Evolutionary conservation across 1,284 basidiomycete genomes (phyloP).

Genomic region (Leccinum pachyderme): DNA sequence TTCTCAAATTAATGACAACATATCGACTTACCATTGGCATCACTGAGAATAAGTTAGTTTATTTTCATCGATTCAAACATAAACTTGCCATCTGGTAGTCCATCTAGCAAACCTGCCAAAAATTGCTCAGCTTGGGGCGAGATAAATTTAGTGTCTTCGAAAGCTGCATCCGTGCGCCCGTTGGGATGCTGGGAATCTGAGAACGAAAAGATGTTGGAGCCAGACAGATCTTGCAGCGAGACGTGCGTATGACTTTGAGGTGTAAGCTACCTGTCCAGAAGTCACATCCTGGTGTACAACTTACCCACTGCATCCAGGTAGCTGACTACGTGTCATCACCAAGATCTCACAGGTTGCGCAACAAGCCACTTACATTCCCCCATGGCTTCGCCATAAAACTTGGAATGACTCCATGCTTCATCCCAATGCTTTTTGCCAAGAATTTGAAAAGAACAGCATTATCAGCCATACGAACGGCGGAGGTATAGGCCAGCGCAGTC

Average conservation of each 20-base stretch:
- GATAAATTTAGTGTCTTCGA: slow-evolving; percentile 80
- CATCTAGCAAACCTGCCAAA: slow-evolving; percentile 86
- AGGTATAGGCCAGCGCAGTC: slow-evolving; percentile 90
- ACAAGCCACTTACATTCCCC: slow-evolving; percentile 64
- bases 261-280: slow-evolving; percentile 4
- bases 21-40: slow-evolving; percentile 53
- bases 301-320: slow-evolving; percentile 89
- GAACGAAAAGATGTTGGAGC: slow-evolving; percentile 80
- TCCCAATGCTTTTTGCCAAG: slow-evolving; percentile 87
- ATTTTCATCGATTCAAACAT: neutral
- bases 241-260: slow-evolving; percentile 85
- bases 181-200: slow-evolving; percentile 39
- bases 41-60: slow-evolving; percentile 38
- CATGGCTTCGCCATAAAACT: slow-evolving; percentile 99
- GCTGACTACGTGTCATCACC: slow-evolving; percentile 41
- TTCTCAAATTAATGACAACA: neutral
- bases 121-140: slow-evolving; percentile 89
- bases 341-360: neutral
- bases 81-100: slow-evolving; percentile 78
- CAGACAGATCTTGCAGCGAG: slow-evolving; percentile 70
- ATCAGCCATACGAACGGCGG: slow-evolving; percentile 86
- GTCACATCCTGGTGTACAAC: slow-evolving; percentile 22
- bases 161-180: slow-evolving; percentile 69
- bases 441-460: slow-evolving; percentile 95
- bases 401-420: slow-evolving; percentile 84